Conservation (phyloP, 1,139 yeast species). For the Pichia sp. region DNA sequence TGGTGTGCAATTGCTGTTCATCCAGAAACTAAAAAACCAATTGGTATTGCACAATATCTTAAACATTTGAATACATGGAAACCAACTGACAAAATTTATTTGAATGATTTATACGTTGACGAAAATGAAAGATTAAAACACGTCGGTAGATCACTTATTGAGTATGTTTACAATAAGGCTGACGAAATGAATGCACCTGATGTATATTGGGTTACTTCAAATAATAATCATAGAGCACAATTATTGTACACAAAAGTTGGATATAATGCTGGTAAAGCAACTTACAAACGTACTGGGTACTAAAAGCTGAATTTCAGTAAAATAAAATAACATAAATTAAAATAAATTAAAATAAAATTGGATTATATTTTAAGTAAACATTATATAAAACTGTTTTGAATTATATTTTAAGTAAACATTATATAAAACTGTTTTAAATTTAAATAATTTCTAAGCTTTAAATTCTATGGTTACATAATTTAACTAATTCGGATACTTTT, state of each 20-base stretch:
- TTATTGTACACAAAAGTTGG: conserved; percentile 53
- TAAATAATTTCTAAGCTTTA: not conserved
- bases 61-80: conserved; percentile 48
- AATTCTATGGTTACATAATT: conserved; percentile 1
- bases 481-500: conserved; percentile 8
- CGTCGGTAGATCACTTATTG: conserved; percentile 45
- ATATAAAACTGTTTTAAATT: too few relatives aligned
- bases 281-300: conserved; percentile 2
- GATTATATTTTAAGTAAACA: too few relatives aligned
- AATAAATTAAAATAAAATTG: too few relatives aligned
- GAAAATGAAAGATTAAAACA: conserved; percentile 38
- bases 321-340: too few relatives aligned
- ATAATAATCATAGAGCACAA: conserved; percentile 54
- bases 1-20: conserved; percentile 41
- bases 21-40: conserved; percentile 29
- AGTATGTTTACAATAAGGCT: conserved; percentile 43
- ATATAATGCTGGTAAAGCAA: conserved; percentile 33
- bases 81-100: conserved; percentile 36
- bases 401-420: too few relatives aligned
- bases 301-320: too few relatives aligned
- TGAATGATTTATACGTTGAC: conserved; percentile 44
- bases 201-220: conserved; percentile 53
- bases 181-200: conserved; percentile 38
- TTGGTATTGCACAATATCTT: conserved; percentile 44
- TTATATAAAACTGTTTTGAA: too few relatives aligned